Evolutionary conservation across 2,329 filamentous ascomycete genomes (phyloP), one percentile per base, ranked within the genome.

Genomic region (Helotiales sp.): DNA sequence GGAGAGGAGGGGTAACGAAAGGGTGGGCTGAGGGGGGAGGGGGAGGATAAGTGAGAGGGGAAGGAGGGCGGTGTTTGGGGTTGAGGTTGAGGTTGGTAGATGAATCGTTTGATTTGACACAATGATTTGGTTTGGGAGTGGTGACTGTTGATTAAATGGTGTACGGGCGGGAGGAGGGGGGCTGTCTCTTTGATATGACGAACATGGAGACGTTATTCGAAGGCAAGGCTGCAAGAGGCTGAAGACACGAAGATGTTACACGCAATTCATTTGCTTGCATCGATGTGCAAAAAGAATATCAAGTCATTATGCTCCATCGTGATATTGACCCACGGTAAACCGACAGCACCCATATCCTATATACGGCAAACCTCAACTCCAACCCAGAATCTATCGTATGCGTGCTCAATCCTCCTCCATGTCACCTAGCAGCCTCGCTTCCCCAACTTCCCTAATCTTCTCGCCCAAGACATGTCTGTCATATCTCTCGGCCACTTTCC

Each of bases 381-480:
- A 26, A 2, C 32, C 30, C 26, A 15, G 8, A 7, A 52, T 30
- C 5, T 13, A 37, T 57, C 30, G 13, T 24, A 15, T 34, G 20
- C 20, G 22, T 45, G 34, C 22, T 65, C 67, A 76, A 60, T 76
- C 75, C 54, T 77, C 75, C 26, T 76, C 75, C 71, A 74, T 75
- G 28, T 57, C 70, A 45, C 50, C 61, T 32, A 74, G 37, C 43
- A 77, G 63, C 65, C 71, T 69, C 43, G 59, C 84, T 82, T 97
- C 94, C 0, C 89, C 93, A 74, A 96, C 75, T 77, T 96, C 92
- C 61, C 90, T 86, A 76, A 99, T 98, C 87, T 98, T 98, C 75
- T 95, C 93, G 49, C 91, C 91, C 73, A 99, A 80, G 28, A 97
- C 86, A 47, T 86, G 85, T 68, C 92, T 84, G 10, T 92, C 92